Conservation (phyloP, 2,329 filamentous ascomycete species). For the Domatiomyces catenatus region DNA sequence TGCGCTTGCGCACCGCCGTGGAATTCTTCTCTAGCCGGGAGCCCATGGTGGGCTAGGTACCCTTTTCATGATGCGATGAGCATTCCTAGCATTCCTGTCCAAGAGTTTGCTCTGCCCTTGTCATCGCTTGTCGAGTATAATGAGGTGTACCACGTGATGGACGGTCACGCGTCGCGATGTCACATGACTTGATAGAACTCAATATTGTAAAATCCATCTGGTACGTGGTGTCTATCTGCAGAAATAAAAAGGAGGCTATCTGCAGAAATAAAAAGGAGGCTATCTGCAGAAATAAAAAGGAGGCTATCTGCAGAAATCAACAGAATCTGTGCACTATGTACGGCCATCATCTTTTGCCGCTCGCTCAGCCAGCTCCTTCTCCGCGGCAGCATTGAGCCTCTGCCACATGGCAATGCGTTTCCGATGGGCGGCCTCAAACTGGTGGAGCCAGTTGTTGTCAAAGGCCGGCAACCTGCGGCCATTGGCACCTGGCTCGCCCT, state of each 20-base stretch:
- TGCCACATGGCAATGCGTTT: not conserved
- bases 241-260: too few relatives aligned
- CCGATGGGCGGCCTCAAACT: slow-evolving; percentile 1
- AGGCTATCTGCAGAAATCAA: too few relatives aligned
- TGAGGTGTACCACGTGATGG: too few relatives aligned
- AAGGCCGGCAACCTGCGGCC: slow-evolving; percentile 30
- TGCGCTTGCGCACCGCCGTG: slow-evolving; percentile 44
- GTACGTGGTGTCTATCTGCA: too few relatives aligned
- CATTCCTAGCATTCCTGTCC: slow-evolving; percentile 1
- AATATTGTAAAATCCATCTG: too few relatives aligned
- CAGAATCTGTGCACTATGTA: too few relatives aligned
- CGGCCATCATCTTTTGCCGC: too few relatives aligned
- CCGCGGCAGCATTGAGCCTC: not conserved
- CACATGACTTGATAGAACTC: too few relatives aligned
- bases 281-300: too few relatives aligned
- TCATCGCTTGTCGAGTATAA: too few relatives aligned
- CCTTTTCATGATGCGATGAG: slow-evolving; percentile 9
- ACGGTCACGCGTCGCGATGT: too few relatives aligned
- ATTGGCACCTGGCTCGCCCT: slow-evolving; percentile 16
- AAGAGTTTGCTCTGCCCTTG: not conserved
- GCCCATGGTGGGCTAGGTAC: slow-evolving; percentile 35
- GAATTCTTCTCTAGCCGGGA: slow-evolving; percentile 47
- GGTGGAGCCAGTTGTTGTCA: slow-evolving; percentile 26
- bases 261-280: too few relatives aligned
- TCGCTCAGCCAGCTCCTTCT: not conserved